Base-by-base conservation (phyloP, 805 yeast genomes). In the Candida incommunis region DNA sequence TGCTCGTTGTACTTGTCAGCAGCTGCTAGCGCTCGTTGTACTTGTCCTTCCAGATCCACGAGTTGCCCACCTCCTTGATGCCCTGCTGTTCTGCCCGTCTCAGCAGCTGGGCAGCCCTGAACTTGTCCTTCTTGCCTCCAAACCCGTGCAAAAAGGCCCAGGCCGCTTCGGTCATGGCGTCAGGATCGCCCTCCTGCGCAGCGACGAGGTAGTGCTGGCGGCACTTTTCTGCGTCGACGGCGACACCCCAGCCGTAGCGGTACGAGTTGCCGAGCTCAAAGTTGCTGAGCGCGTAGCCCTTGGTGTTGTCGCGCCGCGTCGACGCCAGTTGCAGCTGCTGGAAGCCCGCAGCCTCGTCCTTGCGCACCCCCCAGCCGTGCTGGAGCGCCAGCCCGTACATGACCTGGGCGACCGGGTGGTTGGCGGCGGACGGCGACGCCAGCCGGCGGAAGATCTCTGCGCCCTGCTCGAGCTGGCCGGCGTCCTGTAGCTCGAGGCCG, bases 11-110 rank as follows among this genome's bases (percentile, higher is more conserved):
- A n/a, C n/a, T n/a, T n/a, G n/a, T n/a, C n/a, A n/a, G n/a, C n/a
- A n/a, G n/a, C n/a, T 13, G 7, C 27, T 25, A 25, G 11, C 13
- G 27, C 27, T 45, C 43, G 43, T 58, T 47, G 46, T 57, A 54
- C 45, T 53, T 53, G 43, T 50, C 54, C 44, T 55, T 47, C 61
- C 63, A 61, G 16, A 62, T 61, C 66, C 66, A 62, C 9, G 61
- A 54, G 40, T 53, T 54, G 15, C 66, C 66, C 7, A 59, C 63
- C 41, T 58, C 63, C 16, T 15, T 37, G 21, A 50, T 48, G 23
- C 62, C 62, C 7, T 47, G 45, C 16, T 52, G 45, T 43, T 56
- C 57, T 3, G 64, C 62, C 47, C 46, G 49, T 20, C 66, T 52
- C 25, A 52, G 55, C 34, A 54, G 49, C 46, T 57, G 62, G 16